Conservation (phyloP, 2,329 filamentous ascomycete species). For the Ascochyta rabiei region DNA sequence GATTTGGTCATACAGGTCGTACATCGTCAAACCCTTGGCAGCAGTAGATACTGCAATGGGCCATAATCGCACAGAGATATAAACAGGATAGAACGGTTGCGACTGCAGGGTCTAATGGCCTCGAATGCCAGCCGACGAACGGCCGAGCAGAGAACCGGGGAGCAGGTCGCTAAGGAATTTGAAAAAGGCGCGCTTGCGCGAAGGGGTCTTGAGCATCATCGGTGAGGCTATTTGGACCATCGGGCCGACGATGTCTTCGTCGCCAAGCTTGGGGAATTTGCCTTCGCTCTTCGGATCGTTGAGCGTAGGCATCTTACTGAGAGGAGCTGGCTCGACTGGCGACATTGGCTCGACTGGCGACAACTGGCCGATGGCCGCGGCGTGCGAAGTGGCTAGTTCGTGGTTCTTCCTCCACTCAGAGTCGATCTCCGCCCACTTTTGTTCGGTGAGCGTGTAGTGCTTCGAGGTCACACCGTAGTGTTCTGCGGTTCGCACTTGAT, state of each 20-base stretch:
- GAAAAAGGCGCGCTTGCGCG: conserved; percentile 47
- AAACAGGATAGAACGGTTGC: conserved; percentile 26
- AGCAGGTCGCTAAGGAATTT: conserved; percentile 49
- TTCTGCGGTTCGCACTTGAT: conserved; percentile 84
- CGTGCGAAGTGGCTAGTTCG: conserved; percentile 63
- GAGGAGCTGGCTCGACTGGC: conserved; percentile 58
- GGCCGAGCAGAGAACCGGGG: conserved; percentile 41
- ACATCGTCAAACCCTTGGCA: conserved; percentile 41
- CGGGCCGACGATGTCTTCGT: conserved; percentile 91
- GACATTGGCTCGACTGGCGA: conserved; percentile 39
- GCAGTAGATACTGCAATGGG: conserved; percentile 41
- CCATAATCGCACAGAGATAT: conserved; percentile 41
- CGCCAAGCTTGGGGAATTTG: conserved; percentile 87
- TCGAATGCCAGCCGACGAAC: conserved; percentile 37
- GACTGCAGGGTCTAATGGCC: conserved; percentile 23
- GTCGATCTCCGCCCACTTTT: conserved; percentile 87
- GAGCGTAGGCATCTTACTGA: conserved; percentile 71
- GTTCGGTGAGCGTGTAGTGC: conserved; percentile 82
- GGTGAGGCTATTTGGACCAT: conserved; percentile 66
- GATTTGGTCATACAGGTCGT: conserved; percentile 47
- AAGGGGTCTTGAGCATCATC: conserved; percentile 47
- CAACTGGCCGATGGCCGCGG: conserved; percentile 42
- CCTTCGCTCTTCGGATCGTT: conserved; percentile 70
- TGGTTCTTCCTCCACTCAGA: conserved; percentile 73
- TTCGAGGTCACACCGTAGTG: conserved; percentile 91